Evolutionary conservation across 2,329 filamentous ascomycete species (phyloP), one percentile per base, ranked within the genome.

Genomic region (Colletotrichum liaoningense): DNA sequence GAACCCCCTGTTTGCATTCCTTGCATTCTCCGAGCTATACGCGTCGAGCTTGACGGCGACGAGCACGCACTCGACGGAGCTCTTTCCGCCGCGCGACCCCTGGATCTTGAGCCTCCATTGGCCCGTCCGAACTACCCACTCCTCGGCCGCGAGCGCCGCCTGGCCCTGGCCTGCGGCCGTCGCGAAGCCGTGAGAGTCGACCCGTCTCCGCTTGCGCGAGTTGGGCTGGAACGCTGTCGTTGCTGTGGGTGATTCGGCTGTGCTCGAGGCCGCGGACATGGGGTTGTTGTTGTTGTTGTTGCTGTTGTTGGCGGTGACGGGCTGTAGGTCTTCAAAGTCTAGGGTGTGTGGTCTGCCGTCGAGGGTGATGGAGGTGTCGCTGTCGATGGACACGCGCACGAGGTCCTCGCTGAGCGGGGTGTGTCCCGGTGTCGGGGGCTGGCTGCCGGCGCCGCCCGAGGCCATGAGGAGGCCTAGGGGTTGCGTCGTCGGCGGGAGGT

Each of bases 1-100:
- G 79, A 97, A 97, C 0, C 83, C 84, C 74, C 93, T 88, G 63
- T 86, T 81, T 63, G 83, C 83, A 83, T 97, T 97, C 75, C 94
- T 88, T 12, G 87, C 87, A 74, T 87, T 85, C 82, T 96, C 91
- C 8, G 87, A 88, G 66, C 88, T 92, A 77, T 91, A 89, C 0
- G 92, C 93, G 76, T 97, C 93, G 30, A 97, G 80, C 81, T 94
- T 95, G 42, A 95, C 93, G 1, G 91, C 93, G 19, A 93, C 87
- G 63, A 97, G 87, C 26, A 94, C 87, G 72, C 94, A 93, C 82
- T 96, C 93, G 69, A 92, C 86, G 2, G 86, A 85, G 49, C 84
- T 85, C 78, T 87, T 90, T 62, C 87, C 87, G 63, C 83, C 85
- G 70, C 78, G 83, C 3, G 83, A 80, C 16, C 81, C 81, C 78